Conservation (phyloP, 2,329 filamentous ascomycete species). For the Penicillium sp. region DNA sequence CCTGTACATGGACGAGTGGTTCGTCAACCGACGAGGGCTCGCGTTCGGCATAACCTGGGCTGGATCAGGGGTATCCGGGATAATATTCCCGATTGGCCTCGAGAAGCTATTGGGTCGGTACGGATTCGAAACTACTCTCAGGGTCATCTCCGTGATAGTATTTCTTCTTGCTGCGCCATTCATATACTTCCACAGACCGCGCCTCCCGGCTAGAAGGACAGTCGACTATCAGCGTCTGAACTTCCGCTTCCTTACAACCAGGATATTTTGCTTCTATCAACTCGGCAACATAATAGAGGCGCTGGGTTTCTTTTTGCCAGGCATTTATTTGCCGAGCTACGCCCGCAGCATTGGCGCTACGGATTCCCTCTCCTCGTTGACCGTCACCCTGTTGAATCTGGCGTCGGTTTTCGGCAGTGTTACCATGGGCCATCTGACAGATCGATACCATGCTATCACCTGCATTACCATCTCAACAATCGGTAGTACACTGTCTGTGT, state of each 20-base stretch:
- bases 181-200: constrained; percentile 42
- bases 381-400: constrained; percentile 33
- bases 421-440: constrained; percentile 39
- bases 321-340: constrained; percentile 41
- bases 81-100: constrained; percentile 46
- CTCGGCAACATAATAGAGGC: constrained; percentile 42
- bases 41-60: constrained; percentile 48
- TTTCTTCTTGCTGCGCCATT: constrained; percentile 25
- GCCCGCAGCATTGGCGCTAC: constrained; percentile 29
- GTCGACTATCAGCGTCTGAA: constrained; percentile 40
- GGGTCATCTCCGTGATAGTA: constrained; percentile 40
- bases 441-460: constrained; percentile 41
- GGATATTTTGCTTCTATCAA: constrained; percentile 48
- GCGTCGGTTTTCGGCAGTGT: constrained; percentile 35
- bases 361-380: constrained; percentile 26
- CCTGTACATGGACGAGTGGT: constrained; percentile 52
- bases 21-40: constrained; percentile 47
- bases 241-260: constrained; percentile 35
- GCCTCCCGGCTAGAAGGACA: constrained; percentile 35
- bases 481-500: constrained; percentile 42
- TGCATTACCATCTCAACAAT: constrained; percentile 44
- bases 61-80: constrained; percentile 40
- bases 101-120: constrained; percentile 43
- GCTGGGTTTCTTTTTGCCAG: constrained; percentile 39
- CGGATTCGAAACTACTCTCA: constrained; percentile 47